Percentiles rank a stretch among this genome's conserved stretches.
Conservation (phyloP, 2,329 filamentous ascomycete genomes). For the Nigrograna mackinnonii region DNA sequence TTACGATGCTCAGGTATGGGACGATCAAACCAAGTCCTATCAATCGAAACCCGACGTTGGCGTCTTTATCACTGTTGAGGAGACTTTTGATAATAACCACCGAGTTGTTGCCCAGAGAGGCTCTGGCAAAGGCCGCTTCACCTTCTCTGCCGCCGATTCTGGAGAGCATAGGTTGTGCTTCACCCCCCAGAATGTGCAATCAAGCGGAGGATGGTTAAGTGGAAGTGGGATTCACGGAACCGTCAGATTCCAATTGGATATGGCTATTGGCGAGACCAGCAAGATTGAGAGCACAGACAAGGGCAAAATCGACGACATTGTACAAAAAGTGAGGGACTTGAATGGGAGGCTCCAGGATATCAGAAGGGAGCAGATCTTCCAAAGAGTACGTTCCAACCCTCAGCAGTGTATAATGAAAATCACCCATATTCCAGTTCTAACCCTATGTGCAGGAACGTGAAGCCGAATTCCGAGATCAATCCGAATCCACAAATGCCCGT, state of each 20-base stretch:
- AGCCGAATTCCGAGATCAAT: conserved; percentile 97
- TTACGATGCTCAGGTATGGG: conserved; percentile 84
- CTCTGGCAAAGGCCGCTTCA: conserved; percentile 78
- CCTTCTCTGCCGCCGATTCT: conserved; percentile 91
- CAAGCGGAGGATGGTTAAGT: conserved; percentile 72
- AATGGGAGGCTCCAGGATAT: conserved; percentile 88
- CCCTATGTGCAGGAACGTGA: conserved; percentile 75
- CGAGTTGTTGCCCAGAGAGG: conserved; percentile 90
- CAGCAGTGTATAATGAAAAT: not conserved
- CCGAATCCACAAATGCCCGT: conserved; percentile 86
- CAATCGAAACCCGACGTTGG: conserved; percentile 73
- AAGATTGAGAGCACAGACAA: conserved; percentile 94
- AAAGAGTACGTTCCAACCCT: conserved; percentile 65
- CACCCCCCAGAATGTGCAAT: conserved; percentile 75
- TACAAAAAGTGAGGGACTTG: conserved; percentile 84
- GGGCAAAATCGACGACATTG: conserved; percentile 87
- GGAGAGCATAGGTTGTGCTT: conserved; percentile 97
- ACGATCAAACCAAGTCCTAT: conserved; percentile 71
- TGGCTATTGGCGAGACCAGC: conserved; percentile 93
- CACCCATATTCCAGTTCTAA: no score
- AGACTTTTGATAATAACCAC: conserved; percentile 97
- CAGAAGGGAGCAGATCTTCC: conserved; percentile 92
- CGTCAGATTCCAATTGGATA: conserved; percentile 82
- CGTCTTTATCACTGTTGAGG: conserved; percentile 93
- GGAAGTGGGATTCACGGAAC: conserved; percentile 68